Base-by-base conservation (phyloP, 768 basidiomycete species). In the Kwoniella heveanensis region DNA sequence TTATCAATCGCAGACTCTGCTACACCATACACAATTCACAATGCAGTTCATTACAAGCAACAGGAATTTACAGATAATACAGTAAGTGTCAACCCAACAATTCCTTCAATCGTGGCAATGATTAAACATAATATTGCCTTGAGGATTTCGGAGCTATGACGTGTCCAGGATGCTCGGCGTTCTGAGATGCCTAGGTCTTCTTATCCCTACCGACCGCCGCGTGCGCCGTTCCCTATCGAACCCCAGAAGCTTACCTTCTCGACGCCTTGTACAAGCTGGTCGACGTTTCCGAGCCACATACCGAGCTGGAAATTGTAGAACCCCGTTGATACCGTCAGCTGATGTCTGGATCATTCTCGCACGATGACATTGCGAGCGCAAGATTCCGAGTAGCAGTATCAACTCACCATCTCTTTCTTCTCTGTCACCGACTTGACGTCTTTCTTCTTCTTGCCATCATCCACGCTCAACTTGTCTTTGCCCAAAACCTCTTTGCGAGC, bases 211-310 rank as follows among this genome's bases (percentile, higher is more conserved):
- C 50, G 22, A 26, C 49, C 49, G 4, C n/a, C 58, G 19, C 30
- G 26, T 4, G 47, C 49, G 19, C 47, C 51, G 29, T 62, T 59
- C 19, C 70, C 68, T 22, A 66, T 32, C 8, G 70, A 67, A 10
- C 92, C 91, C 90, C 90, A 94, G 59, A 93, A 87, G 0, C 91
- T 91, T 0, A 90, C 90, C 79, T 87, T 89, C 65, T 88, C 83
- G 32, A 95, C 89, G 0, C 91, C 88, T 66, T 91, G 90, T 5
- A 95, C 90, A 10, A 95, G 83, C 29, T 90, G 88, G 76, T 94
- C 92, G 2, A 95, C 92, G 76, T 95, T 94, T 2, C 91, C 92
- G 48, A 95, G 79, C 86, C 92, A 88, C 49, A 85, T 87, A 0
- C 89, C 88, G 61, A 95, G 73, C 48, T 74, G 32, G 32, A 32